Evolutionary conservation across 108 stramenopile species (phyloP).

Genomic region (Epithemia pelagica): DNA sequence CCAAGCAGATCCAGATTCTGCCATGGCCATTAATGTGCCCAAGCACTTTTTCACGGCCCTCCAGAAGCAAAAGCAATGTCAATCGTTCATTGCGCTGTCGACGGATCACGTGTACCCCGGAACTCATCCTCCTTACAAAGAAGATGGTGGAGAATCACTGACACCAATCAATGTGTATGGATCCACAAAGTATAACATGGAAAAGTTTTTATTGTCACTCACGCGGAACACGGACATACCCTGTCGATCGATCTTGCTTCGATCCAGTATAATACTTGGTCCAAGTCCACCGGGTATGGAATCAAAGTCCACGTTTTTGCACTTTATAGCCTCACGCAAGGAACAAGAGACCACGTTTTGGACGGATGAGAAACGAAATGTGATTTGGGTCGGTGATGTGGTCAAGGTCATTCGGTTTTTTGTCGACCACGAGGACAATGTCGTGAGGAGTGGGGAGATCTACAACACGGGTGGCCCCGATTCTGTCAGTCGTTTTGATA

Average conservation of each 20-base stretch:
- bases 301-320: conserved; percentile 64
- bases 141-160: conserved; percentile 13
- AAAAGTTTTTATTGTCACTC: conserved; percentile 22
- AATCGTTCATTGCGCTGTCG: conserved; percentile 51
- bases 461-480: conserved; percentile 73
- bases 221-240: not conserved
- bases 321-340: conserved; percentile 42
- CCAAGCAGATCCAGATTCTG: conserved; percentile 40
- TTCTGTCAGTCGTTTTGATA: conserved; percentile 49
- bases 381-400: conserved; percentile 45
- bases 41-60: conserved; percentile 28
- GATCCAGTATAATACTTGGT: conserved; percentile 70
- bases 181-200: conserved; percentile 54
- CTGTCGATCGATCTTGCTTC: conserved; percentile 25
- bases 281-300: conserved; percentile 35
- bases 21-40: conserved; percentile 49
- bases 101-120: conserved; percentile 84
- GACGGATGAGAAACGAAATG: conserved; percentile 57
- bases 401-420: conserved; percentile 19
- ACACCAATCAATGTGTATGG: conserved; percentile 57
- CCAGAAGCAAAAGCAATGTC: conserved; percentile 3
- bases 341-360: conserved; percentile 36
- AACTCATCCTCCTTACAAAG: conserved; percentile 30
- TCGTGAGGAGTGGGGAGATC: not conserved
- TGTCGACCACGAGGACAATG: not conserved